A percentile compares a stretch with the other conserved stretches of the same genome.
These are phyloP conservation scores for Urochloa ruziziensis DNA, from an alignment of 176 grass and related monocot genomes.

Conservation along the genomic window DNA sequence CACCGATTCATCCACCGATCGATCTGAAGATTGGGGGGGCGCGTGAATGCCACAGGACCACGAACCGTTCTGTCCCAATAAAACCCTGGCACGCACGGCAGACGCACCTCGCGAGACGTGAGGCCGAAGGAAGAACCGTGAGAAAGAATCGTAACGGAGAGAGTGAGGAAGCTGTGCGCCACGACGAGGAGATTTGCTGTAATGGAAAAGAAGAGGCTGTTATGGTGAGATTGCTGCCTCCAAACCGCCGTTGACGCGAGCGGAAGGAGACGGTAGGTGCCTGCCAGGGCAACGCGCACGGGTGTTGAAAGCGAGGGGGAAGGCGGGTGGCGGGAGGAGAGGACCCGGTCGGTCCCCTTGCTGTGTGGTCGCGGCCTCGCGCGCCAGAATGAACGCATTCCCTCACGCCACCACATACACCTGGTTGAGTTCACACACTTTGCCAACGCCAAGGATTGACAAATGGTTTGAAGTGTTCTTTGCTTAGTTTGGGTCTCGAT, in stretches of 20 bases:
- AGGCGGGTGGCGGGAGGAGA: neutral
- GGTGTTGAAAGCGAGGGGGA: conserved; percentile 6
- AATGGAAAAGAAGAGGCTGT: neutral
- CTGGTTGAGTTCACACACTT: neutral
- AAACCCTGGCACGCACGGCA: neutral
- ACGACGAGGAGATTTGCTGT: neutral
- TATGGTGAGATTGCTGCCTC: conserved; percentile 31
- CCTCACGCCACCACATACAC: neutral
- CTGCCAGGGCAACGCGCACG: neutral
- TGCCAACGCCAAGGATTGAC: neutral
- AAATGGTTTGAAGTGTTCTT: neutral
- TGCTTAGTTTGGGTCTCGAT: neutral
- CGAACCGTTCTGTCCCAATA: neutral
- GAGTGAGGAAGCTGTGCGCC: neutral
- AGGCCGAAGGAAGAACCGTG: neutral
- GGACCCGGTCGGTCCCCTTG: conserved; percentile 21
- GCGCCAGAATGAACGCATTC: neutral
- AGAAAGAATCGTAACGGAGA: neutral
- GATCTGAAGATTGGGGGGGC: neutral
- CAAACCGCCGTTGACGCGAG: conserved; percentile 37
- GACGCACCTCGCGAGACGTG: neutral
- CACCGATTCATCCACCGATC: conserved; percentile 5
- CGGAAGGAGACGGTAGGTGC: neutral
- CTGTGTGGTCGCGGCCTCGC: neutral
- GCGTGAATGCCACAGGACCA: neutral